Evolutionary conservation across 495 filamentous ascomycete genomes (phyloP).

Genomic region (Trypethelium eluteriae): DNA sequence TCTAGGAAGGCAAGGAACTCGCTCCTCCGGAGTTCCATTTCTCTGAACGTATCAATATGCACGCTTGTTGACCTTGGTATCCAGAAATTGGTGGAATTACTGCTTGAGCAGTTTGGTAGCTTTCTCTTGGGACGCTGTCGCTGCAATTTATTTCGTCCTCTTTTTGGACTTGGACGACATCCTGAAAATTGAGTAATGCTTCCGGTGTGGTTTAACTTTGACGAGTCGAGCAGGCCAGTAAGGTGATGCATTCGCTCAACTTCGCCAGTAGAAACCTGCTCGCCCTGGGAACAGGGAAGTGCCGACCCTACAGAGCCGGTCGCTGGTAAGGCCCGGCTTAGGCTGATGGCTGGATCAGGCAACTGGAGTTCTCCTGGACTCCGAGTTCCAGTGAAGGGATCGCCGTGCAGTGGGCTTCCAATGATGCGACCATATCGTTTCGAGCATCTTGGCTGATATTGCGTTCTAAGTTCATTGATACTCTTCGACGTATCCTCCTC

Average conservation of each 20-base stretch:
- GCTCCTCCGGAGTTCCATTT: constrained; percentile 54
- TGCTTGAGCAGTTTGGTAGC: not conserved
- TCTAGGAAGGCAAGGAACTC: constrained; percentile 79
- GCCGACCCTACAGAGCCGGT: not conserved
- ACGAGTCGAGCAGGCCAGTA: no score
- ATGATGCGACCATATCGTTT: constrained; percentile 69
- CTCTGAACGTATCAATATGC: constrained; percentile 42
- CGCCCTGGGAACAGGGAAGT: constrained; percentile 14
- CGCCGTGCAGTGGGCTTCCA: constrained; percentile 48
- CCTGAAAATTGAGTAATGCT: not conserved
- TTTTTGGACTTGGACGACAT: no score
- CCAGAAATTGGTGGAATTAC: not conserved
- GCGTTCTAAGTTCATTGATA: not conserved
- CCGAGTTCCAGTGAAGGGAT: not conserved
- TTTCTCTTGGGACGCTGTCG: no score
- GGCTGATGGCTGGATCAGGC: not conserved
- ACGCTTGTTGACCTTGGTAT: constrained; percentile 10
- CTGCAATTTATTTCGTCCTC: no score
- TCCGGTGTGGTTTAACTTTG: not conserved
- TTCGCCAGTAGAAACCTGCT: constrained; percentile 24
- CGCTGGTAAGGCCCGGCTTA: not conserved
- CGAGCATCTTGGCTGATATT: constrained; percentile 51
- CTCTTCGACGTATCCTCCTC: not conserved
- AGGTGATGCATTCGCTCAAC: no score
- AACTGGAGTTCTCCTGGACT: not conserved